A percentile compares a stretch with the other conserved stretches of the same genome.
phyloP scores from a whole-genome alignment of 2,329 filamentous ascomycete species.

The Tolypocladium pustulatum region DNA sequence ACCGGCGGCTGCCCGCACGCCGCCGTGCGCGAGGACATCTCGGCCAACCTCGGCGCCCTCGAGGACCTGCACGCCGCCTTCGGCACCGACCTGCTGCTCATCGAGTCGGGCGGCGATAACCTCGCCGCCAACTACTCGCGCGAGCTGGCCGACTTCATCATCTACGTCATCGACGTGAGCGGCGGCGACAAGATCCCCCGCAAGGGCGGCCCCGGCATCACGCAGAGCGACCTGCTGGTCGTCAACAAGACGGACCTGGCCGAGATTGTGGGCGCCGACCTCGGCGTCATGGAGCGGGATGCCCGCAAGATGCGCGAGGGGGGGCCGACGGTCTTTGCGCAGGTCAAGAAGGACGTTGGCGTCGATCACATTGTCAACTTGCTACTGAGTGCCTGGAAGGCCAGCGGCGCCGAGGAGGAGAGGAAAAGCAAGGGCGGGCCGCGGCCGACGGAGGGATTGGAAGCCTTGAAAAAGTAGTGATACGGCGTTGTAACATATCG shows the following conservation, averaged over 20 bases:
- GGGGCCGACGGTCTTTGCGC: slow-evolving; percentile 88
- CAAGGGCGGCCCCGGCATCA: slow-evolving; percentile 95
- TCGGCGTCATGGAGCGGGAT: slow-evolving; percentile 90
- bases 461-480: slow-evolving; percentile 25
- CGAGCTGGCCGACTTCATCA: slow-evolving; percentile 92
- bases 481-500: neutral
- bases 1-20: slow-evolving; percentile 96
- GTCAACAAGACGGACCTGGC: slow-evolving; percentile 98
- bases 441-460: slow-evolving; percentile 44
- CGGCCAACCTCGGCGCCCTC: slow-evolving; percentile 81
- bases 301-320: slow-evolving; percentile 91
- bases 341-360: slow-evolving; percentile 86
- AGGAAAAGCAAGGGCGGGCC: slow-evolving; percentile 45
- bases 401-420: slow-evolving; percentile 65
- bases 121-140: slow-evolving; percentile 92
- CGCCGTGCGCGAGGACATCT: slow-evolving; percentile 94
- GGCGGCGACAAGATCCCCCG: slow-evolving; percentile 94
- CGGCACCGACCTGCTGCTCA: slow-evolving; percentile 72
- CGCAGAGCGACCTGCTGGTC: slow-evolving; percentile 83
- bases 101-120: slow-evolving; percentile 94
- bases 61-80: slow-evolving; percentile 80
- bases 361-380: slow-evolving; percentile 80
- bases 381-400: slow-evolving; percentile 86
- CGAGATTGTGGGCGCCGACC: slow-evolving; percentile 78
- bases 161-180: slow-evolving; percentile 96